Base-by-base conservation (phyloP, 768 basidiomycete species). In the Boletus coccyginus region DNA sequence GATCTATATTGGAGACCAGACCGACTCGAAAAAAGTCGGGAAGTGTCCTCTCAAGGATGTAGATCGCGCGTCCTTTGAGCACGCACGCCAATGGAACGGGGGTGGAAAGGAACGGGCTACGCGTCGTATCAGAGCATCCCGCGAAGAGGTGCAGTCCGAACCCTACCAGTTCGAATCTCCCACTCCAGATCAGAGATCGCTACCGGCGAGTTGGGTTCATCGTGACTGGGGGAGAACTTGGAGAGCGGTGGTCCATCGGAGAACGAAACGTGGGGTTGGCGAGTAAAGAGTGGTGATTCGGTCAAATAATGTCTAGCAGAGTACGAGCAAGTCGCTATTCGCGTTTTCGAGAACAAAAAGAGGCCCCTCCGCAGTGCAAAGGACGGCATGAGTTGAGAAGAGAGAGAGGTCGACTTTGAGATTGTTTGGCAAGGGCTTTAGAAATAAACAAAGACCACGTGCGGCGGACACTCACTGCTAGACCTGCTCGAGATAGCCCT, bases 401-500 rank as follows among this genome's bases (percentile, higher is more conserved):
- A 24, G 14, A 43, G 3, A 3, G 24, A 16, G 31, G 10, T 12
- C 3, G 7, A 6, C 40, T 50, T 56, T 56, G 44, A 46, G 48
- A 17, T 56, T 69, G 60, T 69, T 69, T 71, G 68, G 68, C 63
- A 57, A 44, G 3, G 57, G 53, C 57, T 11, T 65, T 46, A n/a
- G 53, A 54, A 58, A 47, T 50, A 66, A 61, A 69, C 69, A 65
- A 61, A 43, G 32, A 44, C 29, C 55, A 43, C 61, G 27, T 27
- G 27, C 27, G 6, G 5, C 6, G 27, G 2, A 2, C 27, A 27
- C 27, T 27, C 27, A 27, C 27, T 27, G 47, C 66, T 66, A 87
- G 57, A 96, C 86, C 65, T 95, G 86, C 75, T 98, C 92, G 62
- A 99, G 75, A 71, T 88, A 96, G 5, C 95, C 95, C 66, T 94